phyloP scores from a whole-genome alignment of 257 asterid genomes.

The Fraxinus anomala region DNA sequence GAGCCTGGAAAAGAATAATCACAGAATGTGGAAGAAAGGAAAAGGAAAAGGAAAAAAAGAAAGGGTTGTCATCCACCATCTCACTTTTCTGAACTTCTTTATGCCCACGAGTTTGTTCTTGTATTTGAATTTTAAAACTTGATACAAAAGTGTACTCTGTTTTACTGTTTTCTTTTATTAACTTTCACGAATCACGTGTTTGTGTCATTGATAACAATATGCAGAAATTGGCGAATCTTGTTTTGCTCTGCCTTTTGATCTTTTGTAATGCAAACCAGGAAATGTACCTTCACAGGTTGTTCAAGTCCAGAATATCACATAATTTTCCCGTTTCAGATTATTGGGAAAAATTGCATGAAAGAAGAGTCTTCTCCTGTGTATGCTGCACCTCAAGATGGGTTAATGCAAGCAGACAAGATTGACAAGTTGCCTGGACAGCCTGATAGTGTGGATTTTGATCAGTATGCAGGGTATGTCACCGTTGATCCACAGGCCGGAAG shows the following conservation, averaged over 20 bases:
- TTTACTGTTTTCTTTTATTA: not conserved
- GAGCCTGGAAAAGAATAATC: too few species aligned
- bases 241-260: not conserved
- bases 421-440: conserved; percentile 40
- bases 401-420: conserved; percentile 29
- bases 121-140: not conserved
- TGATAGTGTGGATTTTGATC: conserved; percentile 33
- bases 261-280: not conserved
- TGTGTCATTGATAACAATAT: not conserved
- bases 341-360: conserved; percentile 8
- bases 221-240: not conserved
- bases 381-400: conserved; percentile 30
- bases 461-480: conserved; percentile 55
- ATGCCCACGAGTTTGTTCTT: not conserved
- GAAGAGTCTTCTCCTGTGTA: conserved; percentile 21
- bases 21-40: too few species aligned
- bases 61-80: too few species aligned
- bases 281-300: not conserved
- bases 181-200: not conserved
- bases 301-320: not conserved
- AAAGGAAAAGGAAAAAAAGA: too few species aligned
- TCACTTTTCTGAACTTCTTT: not conserved
- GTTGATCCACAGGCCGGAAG: conserved; percentile 44
- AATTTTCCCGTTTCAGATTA: not conserved
- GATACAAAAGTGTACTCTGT: not conserved